phyloP scores from a whole-genome alignment of 148 eudicot genomes.

The Arbutus unedo region DNA sequence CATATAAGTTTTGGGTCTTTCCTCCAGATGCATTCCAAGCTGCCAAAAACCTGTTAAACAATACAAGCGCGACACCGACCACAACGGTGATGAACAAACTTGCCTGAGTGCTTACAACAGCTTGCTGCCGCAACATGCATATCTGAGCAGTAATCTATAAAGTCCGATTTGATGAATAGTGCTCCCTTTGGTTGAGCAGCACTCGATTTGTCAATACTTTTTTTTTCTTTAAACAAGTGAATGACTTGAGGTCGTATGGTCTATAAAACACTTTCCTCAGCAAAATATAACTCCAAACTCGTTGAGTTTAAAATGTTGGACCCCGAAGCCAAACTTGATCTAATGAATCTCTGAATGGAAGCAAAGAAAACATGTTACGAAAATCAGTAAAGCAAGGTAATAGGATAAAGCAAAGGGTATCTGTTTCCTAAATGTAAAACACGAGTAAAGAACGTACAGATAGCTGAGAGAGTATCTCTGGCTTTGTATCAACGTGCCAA shows the following conservation, averaged over 20 bases:
- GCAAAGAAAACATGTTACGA: background rate
- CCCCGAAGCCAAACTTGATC: constrained; percentile 2
- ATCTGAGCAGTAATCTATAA: background rate
- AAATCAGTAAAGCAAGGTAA: background rate
- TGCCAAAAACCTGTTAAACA: too few relatives aligned
- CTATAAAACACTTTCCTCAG: background rate
- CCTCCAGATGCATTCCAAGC: too few relatives aligned
- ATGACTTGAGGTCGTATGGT: background rate
- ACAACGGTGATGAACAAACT: too few relatives aligned
- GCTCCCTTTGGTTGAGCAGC: background rate
- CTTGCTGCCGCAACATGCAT: too few relatives aligned
- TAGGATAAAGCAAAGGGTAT: background rate
- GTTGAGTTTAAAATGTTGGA: background rate
- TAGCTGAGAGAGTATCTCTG: background rate
- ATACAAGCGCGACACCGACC: too few relatives aligned
- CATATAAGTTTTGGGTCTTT: too few relatives aligned
- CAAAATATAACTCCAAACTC: constrained; percentile 12
- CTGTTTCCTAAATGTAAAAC: background rate
- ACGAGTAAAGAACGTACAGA: background rate
- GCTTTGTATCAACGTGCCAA: constrained; percentile 1
- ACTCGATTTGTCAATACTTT: too few relatives aligned
- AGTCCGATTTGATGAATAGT: background rate
- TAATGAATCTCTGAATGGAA: background rate
- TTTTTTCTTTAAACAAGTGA: background rate
- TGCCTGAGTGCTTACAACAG: too few relatives aligned